Evolutionary conservation across 768 basidiomycete genomes (phyloP), one percentile per base, ranked within the genome.

Genomic region (Mycena crocata): DNA sequence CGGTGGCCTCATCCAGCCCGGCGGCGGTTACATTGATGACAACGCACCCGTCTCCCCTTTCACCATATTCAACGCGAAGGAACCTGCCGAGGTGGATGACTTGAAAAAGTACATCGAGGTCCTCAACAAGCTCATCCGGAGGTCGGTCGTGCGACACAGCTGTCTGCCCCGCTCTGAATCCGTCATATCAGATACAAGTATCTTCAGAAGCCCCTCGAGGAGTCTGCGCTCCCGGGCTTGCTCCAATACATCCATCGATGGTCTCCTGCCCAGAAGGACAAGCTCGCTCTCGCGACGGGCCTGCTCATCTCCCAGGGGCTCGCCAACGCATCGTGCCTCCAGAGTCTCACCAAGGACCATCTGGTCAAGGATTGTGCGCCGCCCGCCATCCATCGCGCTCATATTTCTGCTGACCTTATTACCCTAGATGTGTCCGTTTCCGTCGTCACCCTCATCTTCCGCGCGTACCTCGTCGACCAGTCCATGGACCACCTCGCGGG

Each of bases 191-290:
- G 96, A 82, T 99, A 98, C 87, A 98, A 98, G 81, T 99, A 99
- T 86, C 93, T 99, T 73, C 97, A 98, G 81, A 95, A 92, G 80
- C 95, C 97, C 46, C 90, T 99, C 51, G 97, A 98, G 79, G 92
- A 90, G 77, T 87, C 85, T 37, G 86, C 93, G 59, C 86, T 99
- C 17, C 94, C 94, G 4, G 86, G 86, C 48, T 85, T 99, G 52
- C 81, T 99, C 65, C 96, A 98, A 80, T 95, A 95, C 75, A 89
- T 91, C 76, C 89, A 94, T 75, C 92, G 92, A 74, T 98, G 95
- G 95, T 79, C 89, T 3, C 77, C 86, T 6, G 84, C 82, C 19
- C 90, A 93, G 81, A 88, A 90, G 67, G 91, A 95, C 75, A 97
- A 96, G 81, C 84, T 99, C 57, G 87, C 93, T 44, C 84, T 90